Evolutionary conservation across 768 basidiomycete species (phyloP).

Genomic region (Coprinellus micaceus): DNA sequence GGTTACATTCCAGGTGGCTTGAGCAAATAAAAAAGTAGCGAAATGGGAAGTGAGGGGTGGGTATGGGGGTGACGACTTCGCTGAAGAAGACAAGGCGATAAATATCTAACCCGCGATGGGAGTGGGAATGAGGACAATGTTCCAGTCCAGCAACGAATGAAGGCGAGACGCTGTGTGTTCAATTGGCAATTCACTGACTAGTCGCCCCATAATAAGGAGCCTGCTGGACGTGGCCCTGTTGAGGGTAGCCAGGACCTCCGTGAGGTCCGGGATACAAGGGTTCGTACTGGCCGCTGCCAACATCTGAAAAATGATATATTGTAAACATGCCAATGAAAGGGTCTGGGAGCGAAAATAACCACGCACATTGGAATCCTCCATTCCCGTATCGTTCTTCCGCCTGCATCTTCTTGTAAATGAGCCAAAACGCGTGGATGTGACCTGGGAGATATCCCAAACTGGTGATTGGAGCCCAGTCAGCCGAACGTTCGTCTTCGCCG

Average conservation of each 20-base stretch:
- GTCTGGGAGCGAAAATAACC: not conserved
- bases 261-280: slow-evolving; percentile 29
- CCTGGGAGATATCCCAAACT: slow-evolving; percentile 79
- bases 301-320: slow-evolving; percentile 22
- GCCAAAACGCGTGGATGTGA: slow-evolving; percentile 79
- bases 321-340: not conserved
- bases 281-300: slow-evolving; percentile 41
- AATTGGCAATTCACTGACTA: slow-evolving; percentile 16
- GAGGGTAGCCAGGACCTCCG: not conserved
- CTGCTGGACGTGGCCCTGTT: slow-evolving; percentile 18
- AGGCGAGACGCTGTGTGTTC: not conserved
- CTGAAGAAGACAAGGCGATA: too few species aligned
- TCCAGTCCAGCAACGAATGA: not conserved
- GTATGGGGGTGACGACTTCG: too few species aligned
- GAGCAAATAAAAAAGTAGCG: too few species aligned
- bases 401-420: slow-evolving; percentile 87
- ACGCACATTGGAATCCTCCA: slow-evolving; percentile 75
- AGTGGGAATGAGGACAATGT: too few species aligned
- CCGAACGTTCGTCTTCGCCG: not conserved
- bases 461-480: not conserved
- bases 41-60: too few species aligned
- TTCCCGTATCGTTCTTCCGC: slow-evolving; percentile 79
- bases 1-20: too few species aligned
- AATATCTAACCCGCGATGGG: too few species aligned
- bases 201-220: slow-evolving; percentile 44